phyloP scores from a whole-genome alignment of 345 rosid genomes.

The Ricinus communis region DNA sequence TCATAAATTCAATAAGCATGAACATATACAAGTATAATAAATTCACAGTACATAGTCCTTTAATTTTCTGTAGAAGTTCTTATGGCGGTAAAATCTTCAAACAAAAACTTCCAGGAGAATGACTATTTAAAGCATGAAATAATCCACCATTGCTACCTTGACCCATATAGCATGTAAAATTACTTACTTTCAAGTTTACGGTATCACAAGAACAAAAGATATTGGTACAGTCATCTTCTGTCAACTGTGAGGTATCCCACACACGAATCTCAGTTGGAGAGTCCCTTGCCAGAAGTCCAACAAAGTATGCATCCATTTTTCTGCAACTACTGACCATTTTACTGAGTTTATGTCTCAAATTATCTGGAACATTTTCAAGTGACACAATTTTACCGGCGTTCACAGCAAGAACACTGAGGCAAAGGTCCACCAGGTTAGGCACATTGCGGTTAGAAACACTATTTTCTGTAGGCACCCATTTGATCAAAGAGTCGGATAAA shows the following conservation, averaged over 20 bases:
- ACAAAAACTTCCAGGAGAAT: neutral
- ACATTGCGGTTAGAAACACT: neutral
- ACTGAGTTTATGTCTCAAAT: constrained; percentile 36
- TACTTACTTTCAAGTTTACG: constrained; percentile 31
- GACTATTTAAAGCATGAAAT: neutral
- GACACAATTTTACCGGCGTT: constrained; percentile 39
- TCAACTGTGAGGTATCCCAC: constrained; percentile 28
- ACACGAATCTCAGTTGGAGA: constrained; percentile 39
- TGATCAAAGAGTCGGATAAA: constrained; percentile 4
- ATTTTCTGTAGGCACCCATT: constrained; percentile 23
- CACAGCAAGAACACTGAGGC: constrained; percentile 36
- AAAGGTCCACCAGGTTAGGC: constrained; percentile 39
- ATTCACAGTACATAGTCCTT: neutral
- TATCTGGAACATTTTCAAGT: constrained; percentile 41
- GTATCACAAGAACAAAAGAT: constrained; percentile 36
- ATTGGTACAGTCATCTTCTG: constrained; percentile 34
- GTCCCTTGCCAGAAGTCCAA: constrained; percentile 41
- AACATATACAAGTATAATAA: neutral
- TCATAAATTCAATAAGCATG: neutral
- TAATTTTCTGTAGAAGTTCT: neutral
- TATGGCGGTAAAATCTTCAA: neutral
- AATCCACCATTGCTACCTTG: neutral
- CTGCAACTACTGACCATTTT: constrained; percentile 26
- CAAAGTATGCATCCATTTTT: constrained; percentile 29
- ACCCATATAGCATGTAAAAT: neutral